Evolutionary conservation across 2,329 filamentous ascomycete genomes (phyloP).

Genomic region (Thelonectria discophora): DNA sequence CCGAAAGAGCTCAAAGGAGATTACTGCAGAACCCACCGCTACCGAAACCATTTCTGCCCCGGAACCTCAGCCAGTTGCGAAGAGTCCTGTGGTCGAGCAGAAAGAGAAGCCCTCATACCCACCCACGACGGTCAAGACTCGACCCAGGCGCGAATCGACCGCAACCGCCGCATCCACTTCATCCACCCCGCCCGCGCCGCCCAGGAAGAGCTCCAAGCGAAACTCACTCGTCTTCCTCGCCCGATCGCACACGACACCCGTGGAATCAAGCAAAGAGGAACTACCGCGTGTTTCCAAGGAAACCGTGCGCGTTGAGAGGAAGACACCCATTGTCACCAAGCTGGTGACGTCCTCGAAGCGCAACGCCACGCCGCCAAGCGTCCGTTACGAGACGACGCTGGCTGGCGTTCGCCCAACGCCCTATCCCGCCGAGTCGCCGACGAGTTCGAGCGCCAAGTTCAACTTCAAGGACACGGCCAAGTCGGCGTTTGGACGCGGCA

Average conservation of each 20-base stretch:
- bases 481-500: conserved; percentile 39
- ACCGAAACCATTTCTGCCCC: neutral
- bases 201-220: conserved; percentile 39
- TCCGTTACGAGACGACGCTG: conserved; percentile 41
- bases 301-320: conserved; percentile 10
- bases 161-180: conserved; percentile 20
- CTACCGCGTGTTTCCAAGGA: conserved; percentile 22
- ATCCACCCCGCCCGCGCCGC: conserved; percentile 32
- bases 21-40: neutral
- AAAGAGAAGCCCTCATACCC: conserved; percentile 26
- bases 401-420: conserved; percentile 36
- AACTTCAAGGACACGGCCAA: conserved; percentile 49
- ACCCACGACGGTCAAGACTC: conserved; percentile 23
- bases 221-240: conserved; percentile 30
- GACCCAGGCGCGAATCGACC: conserved; percentile 25
- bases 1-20: neutral
- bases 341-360: conserved; percentile 24
- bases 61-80: neutral
- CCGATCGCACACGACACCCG: conserved; percentile 21
- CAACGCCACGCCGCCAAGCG: conserved; percentile 38
- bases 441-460: conserved; percentile 40
- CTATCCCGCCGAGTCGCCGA: conserved; percentile 29
- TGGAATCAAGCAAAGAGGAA: conserved; percentile 22
- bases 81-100: neutral
- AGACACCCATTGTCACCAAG: conserved; percentile 16